Evolutionary conservation across 1,284 basidiomycete species (phyloP), one percentile per base, ranked within the genome.

Genomic region (Boletus smithii): DNA sequence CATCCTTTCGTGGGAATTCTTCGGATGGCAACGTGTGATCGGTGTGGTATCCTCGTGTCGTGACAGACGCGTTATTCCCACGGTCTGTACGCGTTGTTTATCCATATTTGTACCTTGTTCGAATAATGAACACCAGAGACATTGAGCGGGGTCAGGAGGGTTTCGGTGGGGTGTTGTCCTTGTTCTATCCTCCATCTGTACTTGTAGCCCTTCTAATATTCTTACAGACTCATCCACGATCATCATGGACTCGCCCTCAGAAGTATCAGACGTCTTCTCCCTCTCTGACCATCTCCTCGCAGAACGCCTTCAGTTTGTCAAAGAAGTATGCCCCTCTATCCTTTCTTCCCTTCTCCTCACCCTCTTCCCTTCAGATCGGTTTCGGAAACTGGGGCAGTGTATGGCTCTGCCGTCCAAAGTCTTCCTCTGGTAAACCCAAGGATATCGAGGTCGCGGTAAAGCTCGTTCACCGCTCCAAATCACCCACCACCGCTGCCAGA

Each of bases 331-430:
- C 54, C 5, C 46, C 30, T 24, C 50, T 31, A 27, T 51, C 22
- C 32, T 17, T 29, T 44, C 29, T 31, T 41, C 11, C 40, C 34
- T 11, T 36, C 27, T 40, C 17, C 50, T 40, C 44, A 38, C 46
- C 38, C 29, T 48, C 7, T 35, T 40, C 26, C 1, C 29, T 6
- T 16, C 20, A 91, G 85, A 85, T 90, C 69, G 88, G 88, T 20
- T 90, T 80, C 63, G 89, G 89, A 31, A 91, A 91, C 69, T 92
- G 89, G 89, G 88, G 88, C 40, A 86, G 84, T 60, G 86, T 89
- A 48, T 89, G 86, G 86, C 66, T 85, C 55, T 87, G 83, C 61
- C 70, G 70, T 35, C 83, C 85, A 46, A 86, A 81, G 66, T 69
- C 72, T 10, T 65, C 67, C 29, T 67, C 72, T 7, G 65, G 69